A percentile compares a stretch with the other conserved stretches of the same genome.
These are phyloP conservation scores for apple (Malus domestica) DNA, from an alignment of 306 rosid species.

Conservation along the genomic window ASM211411v1 NC_041795.1:4764501-4765000, in stretches of 20 bases:
- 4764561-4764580: neutral
- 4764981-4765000: conserved; percentile 40
- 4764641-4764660: neutral
- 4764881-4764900: conserved; percentile 43
- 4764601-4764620: conserved; percentile 1
- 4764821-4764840: neutral
- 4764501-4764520: neutral
- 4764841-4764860: neutral
- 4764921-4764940: conserved; percentile 41
- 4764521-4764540: neutral
- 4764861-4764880: conserved; percentile 1
- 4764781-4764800: neutral
- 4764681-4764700: neutral
- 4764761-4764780: neutral
- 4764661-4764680: neutral
- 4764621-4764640: neutral
- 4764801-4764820: neutral
- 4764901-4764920: conserved; percentile 31
- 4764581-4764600: neutral
- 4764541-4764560: neutral
- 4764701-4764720: conserved; percentile 4
- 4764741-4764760: neutral
- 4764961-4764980: conserved; percentile 55
- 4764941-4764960: conserved; percentile 48
- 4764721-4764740: neutral